Evolutionary conservation across 306 rosid genomes (phyloP), one percentile per base, ranked within the genome.

Genomic region (Prunus kanzakura): DNA sequence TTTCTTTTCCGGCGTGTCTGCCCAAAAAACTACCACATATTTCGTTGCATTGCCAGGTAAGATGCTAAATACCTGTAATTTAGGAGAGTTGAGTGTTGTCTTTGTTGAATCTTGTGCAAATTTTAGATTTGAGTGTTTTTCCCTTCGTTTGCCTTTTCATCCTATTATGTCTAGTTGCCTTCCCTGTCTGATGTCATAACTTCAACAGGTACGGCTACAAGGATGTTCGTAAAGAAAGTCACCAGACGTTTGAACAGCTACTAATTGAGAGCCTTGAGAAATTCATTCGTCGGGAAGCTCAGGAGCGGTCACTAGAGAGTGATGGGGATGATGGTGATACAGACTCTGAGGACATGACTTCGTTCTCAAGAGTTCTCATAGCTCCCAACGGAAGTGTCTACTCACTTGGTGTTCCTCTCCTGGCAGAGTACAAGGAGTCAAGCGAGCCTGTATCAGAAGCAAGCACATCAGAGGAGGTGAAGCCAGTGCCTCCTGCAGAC

Each of bases 1-100:
- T 94, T 94, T 73, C 98, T 94, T 80, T 94, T 94, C 80, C 89
- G 98, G 64, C 88, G 97, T 77, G 98, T 92, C 89, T 92, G 98
- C 81, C 93, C 94, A 4, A 92, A 90, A 87, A 82, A 84, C 79
- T 94, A 89, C 78, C 97, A 92, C 80, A 92, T 94, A 74, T 94
- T 94, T 80, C 97, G 97, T 47, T 94, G 97, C 86, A 92, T 94
- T 84, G 97, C 97, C 84, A 88, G 91, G 91, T 88, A 79, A 58
- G 7, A 15, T 18, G 50, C 73, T 25, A 22, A 57, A 66, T 72
- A 68, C 55, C 18, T 72, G 18, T 43, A n/a, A 55, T 12, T 72
- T 38, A n/a, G 23, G 46, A 71, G 47, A 51, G 12, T 70, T 4
- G 43, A 14, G 14, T 54, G 30, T 1, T 54, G 8, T n/a, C 63